These are phyloP conservation scores for Suhomyces ambrosiae DNA, from an alignment of 1,139 yeast genomes.

Conservation along the genomic window DNA sequence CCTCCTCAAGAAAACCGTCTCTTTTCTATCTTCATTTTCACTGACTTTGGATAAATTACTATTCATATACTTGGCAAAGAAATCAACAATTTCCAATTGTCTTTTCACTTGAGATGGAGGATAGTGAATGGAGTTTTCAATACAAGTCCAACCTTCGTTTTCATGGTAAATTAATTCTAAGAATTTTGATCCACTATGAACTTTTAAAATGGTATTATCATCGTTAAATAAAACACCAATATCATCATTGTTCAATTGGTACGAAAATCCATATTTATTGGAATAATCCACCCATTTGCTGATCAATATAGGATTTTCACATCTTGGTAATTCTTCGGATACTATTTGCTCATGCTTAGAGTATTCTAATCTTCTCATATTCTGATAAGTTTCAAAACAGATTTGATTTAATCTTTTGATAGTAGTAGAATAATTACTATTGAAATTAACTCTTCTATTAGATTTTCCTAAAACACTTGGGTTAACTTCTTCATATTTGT, in stretches of 20 bases:
- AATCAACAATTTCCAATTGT: constrained; percentile 80
- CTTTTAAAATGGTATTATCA: constrained; percentile 74
- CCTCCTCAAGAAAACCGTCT: constrained; percentile 74
- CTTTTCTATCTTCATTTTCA: constrained; percentile 57
- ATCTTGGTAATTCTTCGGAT: constrained; percentile 42
- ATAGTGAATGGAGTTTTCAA: constrained; percentile 56
- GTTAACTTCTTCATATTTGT: constrained; percentile 78
- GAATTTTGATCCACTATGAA: constrained; percentile 63
- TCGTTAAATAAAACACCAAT: constrained; percentile 92
- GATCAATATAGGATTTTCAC: constrained; percentile 71
- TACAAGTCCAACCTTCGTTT: constrained; percentile 72
- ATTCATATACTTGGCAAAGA: constrained; percentile 82
- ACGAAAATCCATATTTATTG: constrained; percentile 92
- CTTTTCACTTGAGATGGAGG: constrained; percentile 65
- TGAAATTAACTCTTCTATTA: constrained; percentile 45
- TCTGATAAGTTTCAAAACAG: constrained; percentile 45
- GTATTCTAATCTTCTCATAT: constrained; percentile 44
- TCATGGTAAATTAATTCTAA: constrained; percentile 63
- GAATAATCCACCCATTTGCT: constrained; percentile 99
- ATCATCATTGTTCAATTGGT: constrained; percentile 85
- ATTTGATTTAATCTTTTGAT: constrained; percentile 42
- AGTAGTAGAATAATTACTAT: constrained; percentile 42
- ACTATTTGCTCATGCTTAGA: constrained; percentile 37
- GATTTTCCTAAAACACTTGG: constrained; percentile 42
- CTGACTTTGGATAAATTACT: constrained; percentile 78